These are phyloP conservation scores for Penicillium italicum DNA, from an alignment of 2,329 filamentous ascomycete species.

Conservation along the genomic window DNA sequence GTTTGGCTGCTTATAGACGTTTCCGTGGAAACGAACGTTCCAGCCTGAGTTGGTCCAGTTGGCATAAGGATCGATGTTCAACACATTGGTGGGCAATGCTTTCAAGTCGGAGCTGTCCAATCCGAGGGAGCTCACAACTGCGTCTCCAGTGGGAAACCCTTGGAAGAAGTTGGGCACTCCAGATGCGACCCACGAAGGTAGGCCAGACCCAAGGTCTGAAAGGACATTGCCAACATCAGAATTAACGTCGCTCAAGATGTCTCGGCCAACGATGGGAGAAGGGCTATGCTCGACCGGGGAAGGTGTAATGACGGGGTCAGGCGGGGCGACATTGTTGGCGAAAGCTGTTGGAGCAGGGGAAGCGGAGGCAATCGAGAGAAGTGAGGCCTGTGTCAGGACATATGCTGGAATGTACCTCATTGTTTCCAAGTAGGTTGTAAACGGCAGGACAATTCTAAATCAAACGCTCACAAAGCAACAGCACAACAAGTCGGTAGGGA, in stretches of 20 bases:
- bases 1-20: slow-evolving; percentile 75
- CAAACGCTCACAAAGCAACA: not conserved
- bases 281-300: slow-evolving; percentile 12
- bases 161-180: slow-evolving; percentile 24
- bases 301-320: slow-evolving; percentile 13
- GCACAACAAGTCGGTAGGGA: not conserved
- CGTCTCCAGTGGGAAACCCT: slow-evolving; percentile 20
- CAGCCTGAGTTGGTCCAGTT: slow-evolving; percentile 76
- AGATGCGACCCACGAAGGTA: slow-evolving; percentile 22
- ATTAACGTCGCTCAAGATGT: slow-evolving; percentile 11
- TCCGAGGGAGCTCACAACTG: slow-evolving; percentile 22
- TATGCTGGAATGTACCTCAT: slow-evolving; percentile 1
- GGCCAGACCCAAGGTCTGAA: slow-evolving; percentile 13
- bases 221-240: not conserved
- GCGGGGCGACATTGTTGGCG: slow-evolving; percentile 2
- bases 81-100: slow-evolving; percentile 21
- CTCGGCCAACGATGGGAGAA: slow-evolving; percentile 10
- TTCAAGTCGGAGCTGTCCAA: slow-evolving; percentile 12
- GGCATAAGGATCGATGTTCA: slow-evolving; percentile 49
- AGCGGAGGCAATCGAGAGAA: slow-evolving; percentile 11
- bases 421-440: not conserved
- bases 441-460: not conserved
- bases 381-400: slow-evolving; percentile 8
- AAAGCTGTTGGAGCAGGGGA: slow-evolving; percentile 14
- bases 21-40: slow-evolving; percentile 73